Conservation (phyloP, 75 land plant species). For the Picea sitchensis region DNA sequence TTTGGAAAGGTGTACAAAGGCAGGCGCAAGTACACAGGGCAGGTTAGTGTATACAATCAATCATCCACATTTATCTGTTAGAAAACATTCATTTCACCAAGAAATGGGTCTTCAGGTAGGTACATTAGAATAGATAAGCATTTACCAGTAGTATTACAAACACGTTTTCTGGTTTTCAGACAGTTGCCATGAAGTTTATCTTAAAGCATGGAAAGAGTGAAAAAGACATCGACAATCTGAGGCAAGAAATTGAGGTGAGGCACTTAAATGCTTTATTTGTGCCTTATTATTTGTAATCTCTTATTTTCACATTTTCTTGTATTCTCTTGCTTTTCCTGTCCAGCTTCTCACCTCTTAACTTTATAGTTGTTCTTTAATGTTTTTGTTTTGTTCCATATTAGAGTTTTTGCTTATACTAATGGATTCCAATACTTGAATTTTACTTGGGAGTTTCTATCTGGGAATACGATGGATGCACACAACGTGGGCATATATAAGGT, state of each 20-base stretch:
- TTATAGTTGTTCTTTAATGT: background rate
- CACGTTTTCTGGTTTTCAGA: constrained; percentile 40
- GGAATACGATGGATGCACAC: background rate
- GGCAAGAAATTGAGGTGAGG: constrained; percentile 96
- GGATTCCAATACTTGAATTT: background rate
- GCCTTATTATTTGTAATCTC: background rate
- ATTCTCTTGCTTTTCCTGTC: background rate
- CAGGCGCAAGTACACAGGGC: constrained; percentile 84
- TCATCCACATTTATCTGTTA: background rate
- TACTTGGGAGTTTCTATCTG: background rate
- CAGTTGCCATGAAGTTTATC: constrained; percentile 98
- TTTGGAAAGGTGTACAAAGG: constrained; percentile 99
- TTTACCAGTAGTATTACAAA: background rate
- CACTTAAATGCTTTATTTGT: background rate
- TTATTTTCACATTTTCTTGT: background rate
- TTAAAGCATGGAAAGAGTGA: constrained; percentile 97
- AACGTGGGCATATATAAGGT: too few relatives aligned
- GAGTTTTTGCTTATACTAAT: background rate
- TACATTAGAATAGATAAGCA: constrained; percentile 5
- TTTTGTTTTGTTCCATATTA: background rate
- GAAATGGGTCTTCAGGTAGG: background rate
- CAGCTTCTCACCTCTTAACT: background rate
- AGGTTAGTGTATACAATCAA: constrained; percentile 37
- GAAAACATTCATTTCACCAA: background rate
- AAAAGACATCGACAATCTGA: constrained; percentile 86